Percentiles rank a stretch among this genome's conserved stretches.
Evolutionary conservation across 1,284 basidiomycete genomes (phyloP).

Genomic region (Leccinum huronense): DNA sequence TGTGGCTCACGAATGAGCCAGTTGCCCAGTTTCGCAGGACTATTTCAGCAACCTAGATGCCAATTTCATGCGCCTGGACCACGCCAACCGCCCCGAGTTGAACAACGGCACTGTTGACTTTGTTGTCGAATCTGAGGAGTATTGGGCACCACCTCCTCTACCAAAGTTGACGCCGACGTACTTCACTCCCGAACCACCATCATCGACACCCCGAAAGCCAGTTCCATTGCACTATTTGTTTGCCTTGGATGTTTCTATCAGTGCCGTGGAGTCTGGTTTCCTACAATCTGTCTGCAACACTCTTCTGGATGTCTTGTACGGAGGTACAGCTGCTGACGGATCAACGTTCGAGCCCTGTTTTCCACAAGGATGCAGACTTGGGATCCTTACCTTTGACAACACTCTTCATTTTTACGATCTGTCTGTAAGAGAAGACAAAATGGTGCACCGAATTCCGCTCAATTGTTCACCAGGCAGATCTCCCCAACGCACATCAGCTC

Average conservation of each 20-base stretch:
- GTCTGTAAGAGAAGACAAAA: slow-evolving; percentile 55
- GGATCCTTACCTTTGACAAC: slow-evolving; percentile 84
- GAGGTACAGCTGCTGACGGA: slow-evolving; percentile 46
- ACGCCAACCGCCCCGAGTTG: slow-evolving; percentile 82
- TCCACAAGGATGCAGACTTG: slow-evolving; percentile 57
- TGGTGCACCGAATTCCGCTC: slow-evolving; percentile 23
- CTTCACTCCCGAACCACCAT: slow-evolving; percentile 46
- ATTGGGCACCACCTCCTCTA: slow-evolving; percentile 80
- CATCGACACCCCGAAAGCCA: slow-evolving; percentile 56
- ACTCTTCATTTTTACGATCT: slow-evolving; percentile 90
- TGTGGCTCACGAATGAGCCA: slow-evolving; percentile 8
- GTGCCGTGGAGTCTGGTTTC: slow-evolving; percentile 73
- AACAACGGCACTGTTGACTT: slow-evolving; percentile 94
- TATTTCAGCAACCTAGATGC: slow-evolving; percentile 89
- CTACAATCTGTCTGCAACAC: slow-evolving; percentile 68
- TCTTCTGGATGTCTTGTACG: slow-evolving; percentile 71
- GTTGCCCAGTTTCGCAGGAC: slow-evolving; percentile 61
- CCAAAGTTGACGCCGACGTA: slow-evolving; percentile 54
- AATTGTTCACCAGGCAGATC: slow-evolving; percentile 44
- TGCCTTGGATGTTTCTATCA: slow-evolving; percentile 81
- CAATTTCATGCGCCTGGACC: slow-evolving; percentile 80
- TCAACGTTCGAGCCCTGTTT: slow-evolving; percentile 47
- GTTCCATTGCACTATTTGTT: slow-evolving; percentile 81
- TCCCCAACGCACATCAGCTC: slow-evolving; percentile 70
- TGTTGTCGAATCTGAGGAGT: slow-evolving; percentile 71